Conservation (phyloP, 1,284 basidiomycete genomes). For the Trichosporon coremiiforme region DNA sequence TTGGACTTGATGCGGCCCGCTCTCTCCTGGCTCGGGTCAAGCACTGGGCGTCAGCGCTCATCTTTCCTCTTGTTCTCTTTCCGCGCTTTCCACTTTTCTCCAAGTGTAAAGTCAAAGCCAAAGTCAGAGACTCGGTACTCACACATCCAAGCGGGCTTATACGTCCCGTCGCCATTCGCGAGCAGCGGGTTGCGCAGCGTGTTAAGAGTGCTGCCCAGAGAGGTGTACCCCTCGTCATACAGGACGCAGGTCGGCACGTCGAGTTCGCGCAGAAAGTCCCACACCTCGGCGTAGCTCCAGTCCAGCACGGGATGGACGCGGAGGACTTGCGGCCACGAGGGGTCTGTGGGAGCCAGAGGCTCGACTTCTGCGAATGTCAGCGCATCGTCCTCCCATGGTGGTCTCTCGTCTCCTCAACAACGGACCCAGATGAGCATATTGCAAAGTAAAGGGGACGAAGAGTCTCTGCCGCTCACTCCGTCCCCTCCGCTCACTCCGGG, state of each 20-base stretch:
- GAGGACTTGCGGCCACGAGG: constrained; percentile 84
- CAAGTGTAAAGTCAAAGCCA: no score
- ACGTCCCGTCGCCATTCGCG: constrained; percentile 45
- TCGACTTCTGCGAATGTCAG: no score
- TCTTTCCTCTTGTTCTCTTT: no score
- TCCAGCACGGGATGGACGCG: constrained; percentile 95
- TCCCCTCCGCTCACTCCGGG: no score
- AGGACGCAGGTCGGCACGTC: constrained; percentile 81
- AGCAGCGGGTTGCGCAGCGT: constrained; percentile 89
- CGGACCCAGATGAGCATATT: no score
- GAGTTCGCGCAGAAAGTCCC: constrained; percentile 78
- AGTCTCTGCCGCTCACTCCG: no score
- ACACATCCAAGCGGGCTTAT: constrained; percentile 49
- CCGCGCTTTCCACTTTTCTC: no score
- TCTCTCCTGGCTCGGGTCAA: constrained; percentile 74
- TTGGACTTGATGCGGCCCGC: constrained; percentile 51
- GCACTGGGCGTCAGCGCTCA: no score
- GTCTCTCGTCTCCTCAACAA: no score
- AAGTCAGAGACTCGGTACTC: no score
- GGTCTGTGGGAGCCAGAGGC: constrained; percentile 75
- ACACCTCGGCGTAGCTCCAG: constrained; percentile 88
- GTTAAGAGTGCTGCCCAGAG: constrained; percentile 91
- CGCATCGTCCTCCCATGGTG: no score
- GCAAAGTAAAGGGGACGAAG: no score
- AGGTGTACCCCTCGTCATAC: constrained; percentile 97